phyloP scores from a whole-genome alignment of 768 basidiomycete species.

The Pleurotus cornucopiae region DNA sequence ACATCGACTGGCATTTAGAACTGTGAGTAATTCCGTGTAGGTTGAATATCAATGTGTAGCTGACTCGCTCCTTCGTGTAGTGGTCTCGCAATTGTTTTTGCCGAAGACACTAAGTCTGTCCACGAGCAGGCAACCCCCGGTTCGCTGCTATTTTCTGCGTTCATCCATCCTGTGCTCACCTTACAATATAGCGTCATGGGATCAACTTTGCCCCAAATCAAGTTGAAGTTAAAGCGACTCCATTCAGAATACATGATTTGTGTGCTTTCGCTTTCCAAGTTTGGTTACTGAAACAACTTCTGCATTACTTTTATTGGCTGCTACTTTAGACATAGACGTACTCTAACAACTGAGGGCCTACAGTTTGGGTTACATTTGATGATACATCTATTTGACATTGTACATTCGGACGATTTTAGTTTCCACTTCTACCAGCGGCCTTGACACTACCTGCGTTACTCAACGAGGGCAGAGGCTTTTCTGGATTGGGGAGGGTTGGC shows the following conservation, averaged over 20 bases:
- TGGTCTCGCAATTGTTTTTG: conserved; percentile 24
- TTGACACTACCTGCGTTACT: conserved; percentile 36
- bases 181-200: conserved; percentile 13
- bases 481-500: conserved; percentile 34
- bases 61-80: not conserved
- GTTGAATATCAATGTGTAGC: not conserved
- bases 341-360: too few species aligned
- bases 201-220: conserved; percentile 21
- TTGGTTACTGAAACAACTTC: too few species aligned
- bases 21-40: conserved; percentile 19
- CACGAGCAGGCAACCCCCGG: conserved; percentile 8
- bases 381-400: too few species aligned
- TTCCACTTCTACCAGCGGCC: conserved; percentile 69
- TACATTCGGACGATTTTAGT: conserved; percentile 21
- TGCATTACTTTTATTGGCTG: too few species aligned
- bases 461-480: conserved; percentile 48
- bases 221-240: too few species aligned
- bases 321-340: too few species aligned
- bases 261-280: too few species aligned
- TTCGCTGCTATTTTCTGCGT: not conserved
- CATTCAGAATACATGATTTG: too few species aligned
- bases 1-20: conserved; percentile 52
- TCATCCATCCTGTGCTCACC: not conserved
- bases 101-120: conserved; percentile 16
- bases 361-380: too few species aligned